These are phyloP conservation scores for Pulveroboletus sp. DNA, from an alignment of 768 basidiomycete genomes.

Conservation along the genomic window DNA sequence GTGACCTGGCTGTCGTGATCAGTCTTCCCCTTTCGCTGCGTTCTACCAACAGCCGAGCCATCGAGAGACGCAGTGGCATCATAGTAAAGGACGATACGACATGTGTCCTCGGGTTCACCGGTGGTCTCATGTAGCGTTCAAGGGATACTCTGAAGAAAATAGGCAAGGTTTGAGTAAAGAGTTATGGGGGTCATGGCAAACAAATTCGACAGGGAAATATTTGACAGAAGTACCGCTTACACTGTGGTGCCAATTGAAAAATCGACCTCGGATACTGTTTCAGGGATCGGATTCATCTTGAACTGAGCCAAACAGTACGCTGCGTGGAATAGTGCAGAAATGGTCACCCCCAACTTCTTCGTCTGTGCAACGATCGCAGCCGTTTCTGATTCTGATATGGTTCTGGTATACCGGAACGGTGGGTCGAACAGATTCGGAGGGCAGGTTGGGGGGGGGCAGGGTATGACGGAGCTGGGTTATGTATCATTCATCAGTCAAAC, in stretches of 20 bases:
- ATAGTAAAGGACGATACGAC: slow-evolving; percentile 12
- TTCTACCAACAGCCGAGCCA: slow-evolving; percentile 8
- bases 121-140: slow-evolving; percentile 18
- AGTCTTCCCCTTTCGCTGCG: slow-evolving; percentile 7
- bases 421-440: slow-evolving; percentile 9
- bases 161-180: neutral
- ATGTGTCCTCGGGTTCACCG: slow-evolving; percentile 16
- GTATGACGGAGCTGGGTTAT: slow-evolving; percentile 4
- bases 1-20: slow-evolving; percentile 9
- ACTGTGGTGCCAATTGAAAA: slow-evolving; percentile 5
- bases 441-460: slow-evolving; percentile 5
- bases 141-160: slow-evolving; percentile 7
- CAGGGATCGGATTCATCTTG: slow-evolving; percentile 18
- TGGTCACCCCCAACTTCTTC: slow-evolving; percentile 9
- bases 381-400: slow-evolving; percentile 4
- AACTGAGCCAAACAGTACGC: slow-evolving; percentile 20
- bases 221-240: slow-evolving; percentile 3
- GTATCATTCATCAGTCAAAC: neutral
- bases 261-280: slow-evolving; percentile 10
- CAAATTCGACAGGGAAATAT: no score
- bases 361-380: slow-evolving; percentile 8
- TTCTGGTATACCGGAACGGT: neutral
- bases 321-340: slow-evolving; percentile 19
- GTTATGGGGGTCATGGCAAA: no score
- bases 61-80: slow-evolving; percentile 17